Evolutionary conservation across 805 yeast genomes (phyloP), one percentile per base, ranked within the genome.

Genomic region (Metschnikowia sp.): DNA sequence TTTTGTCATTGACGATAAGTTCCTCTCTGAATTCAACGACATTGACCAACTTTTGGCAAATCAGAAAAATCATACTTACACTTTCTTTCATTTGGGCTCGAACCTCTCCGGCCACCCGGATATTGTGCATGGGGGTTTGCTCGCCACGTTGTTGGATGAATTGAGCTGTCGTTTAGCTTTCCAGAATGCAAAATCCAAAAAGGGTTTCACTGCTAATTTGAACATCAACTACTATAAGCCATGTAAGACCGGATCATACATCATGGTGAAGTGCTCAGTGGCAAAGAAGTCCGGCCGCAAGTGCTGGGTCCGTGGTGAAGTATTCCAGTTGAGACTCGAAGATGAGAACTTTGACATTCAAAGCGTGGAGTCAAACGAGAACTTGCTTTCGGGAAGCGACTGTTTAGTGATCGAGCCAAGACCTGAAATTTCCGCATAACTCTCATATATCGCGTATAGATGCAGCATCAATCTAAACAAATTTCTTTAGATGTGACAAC

Each of bases 171-270:
- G 75, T 11, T 56, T 72, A 30, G 77, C 75, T 10, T 72, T 72
- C 49, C 69, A 69, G 48, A 72, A 70, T 52, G 64, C 66, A 46
- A 59, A 64, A 33, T 66, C 74, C 26, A 65, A 63, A 44, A 65
- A 63, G 49, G 77, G 74, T 1, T 75, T 72, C 15, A 72, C 77
- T 11, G 77, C 77, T 11, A 71, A 69, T 48, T 68, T 72, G 58
- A 72, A 70, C 50, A 64, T 72, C 48, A 69, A 64, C 54, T 72
- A 70, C 49, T 61, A 58, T 42, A 59, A 63, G 45, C 77, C 76
- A 4, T 65, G 73, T 34, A 63, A 41, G 44, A 63, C 64, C 8
- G 57, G 69, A 49, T 58, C 62, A 18, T 60, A 53, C 41, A 60
- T 72, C 10, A 54, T 69, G 60, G 58, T 72, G 15, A 69, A 64